Evolutionary conservation across 805 yeast species (phyloP).

Genomic region (Candida anglica): DNA sequence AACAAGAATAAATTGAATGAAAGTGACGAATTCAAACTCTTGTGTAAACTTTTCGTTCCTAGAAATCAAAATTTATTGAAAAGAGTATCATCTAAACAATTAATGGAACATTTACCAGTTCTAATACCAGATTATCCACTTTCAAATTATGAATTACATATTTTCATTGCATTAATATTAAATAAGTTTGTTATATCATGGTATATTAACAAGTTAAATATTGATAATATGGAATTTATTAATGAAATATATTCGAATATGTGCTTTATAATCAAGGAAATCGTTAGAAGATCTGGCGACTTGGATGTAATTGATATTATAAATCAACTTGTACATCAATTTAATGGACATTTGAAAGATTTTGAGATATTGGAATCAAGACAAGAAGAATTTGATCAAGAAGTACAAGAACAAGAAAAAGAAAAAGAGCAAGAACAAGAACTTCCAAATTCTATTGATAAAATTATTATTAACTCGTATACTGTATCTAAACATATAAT

Average conservation of each 20-base stretch:
- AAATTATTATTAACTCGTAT: too few species aligned
- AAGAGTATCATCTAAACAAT: background rate
- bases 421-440: background rate
- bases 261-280: conserved; percentile 19
- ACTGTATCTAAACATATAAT: too few species aligned
- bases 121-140: conserved; percentile 3
- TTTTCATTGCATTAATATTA: conserved; percentile 30
- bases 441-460: too few species aligned
- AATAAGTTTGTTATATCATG: conserved; percentile 19
- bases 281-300: conserved; percentile 18
- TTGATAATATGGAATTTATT: conserved; percentile 27
- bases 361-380: too few species aligned
- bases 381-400: background rate
- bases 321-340: too few species aligned
- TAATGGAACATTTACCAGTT: background rate
- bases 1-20: too few species aligned
- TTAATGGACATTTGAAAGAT: too few species aligned
- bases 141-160: conserved; percentile 32
- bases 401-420: background rate
- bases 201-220: conserved; percentile 25
- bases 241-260: conserved; percentile 20
- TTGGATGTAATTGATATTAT: too few species aligned
- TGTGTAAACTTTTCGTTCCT: background rate
- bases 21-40: too few species aligned
- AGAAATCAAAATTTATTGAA: too few species aligned